Conservation (phyloP, 192 early-diverging fungal genomes). For the Coemansia sp. region DNA sequence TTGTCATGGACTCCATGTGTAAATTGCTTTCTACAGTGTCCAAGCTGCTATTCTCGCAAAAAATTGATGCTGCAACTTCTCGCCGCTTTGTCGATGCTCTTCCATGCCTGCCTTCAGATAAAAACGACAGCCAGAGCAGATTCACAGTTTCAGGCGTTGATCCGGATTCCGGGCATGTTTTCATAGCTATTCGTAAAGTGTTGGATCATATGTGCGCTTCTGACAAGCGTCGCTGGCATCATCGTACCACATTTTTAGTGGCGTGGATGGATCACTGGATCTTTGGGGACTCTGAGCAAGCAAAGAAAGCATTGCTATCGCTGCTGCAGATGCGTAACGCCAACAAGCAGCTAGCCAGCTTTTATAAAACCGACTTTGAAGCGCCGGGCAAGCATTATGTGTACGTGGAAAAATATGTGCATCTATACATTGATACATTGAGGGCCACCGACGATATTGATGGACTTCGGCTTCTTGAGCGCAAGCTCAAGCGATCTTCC, state of each 20-base stretch:
- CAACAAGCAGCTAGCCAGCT: slow-evolving; percentile 43
- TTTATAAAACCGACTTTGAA: slow-evolving; percentile 53
- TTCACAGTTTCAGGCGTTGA: not conserved
- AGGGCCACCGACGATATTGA: slow-evolving; percentile 36
- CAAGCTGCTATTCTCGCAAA: slow-evolving; percentile 22
- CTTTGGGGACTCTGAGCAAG: slow-evolving; percentile 21
- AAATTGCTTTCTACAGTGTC: slow-evolving; percentile 35
- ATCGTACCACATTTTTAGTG: slow-evolving; percentile 32
- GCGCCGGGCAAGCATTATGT: slow-evolving; percentile 49
- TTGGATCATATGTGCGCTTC: slow-evolving; percentile 26
- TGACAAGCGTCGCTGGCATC: slow-evolving; percentile 47
- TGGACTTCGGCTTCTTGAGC: slow-evolving; percentile 27
- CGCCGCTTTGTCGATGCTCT: slow-evolving; percentile 31
- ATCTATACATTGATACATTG: slow-evolving; percentile 33
- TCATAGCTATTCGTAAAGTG: slow-evolving; percentile 16
- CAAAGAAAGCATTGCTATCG: slow-evolving; percentile 36
- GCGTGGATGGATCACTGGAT: slow-evolving; percentile 45
- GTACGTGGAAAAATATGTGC: slow-evolving; percentile 51
- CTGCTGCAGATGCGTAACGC: slow-evolving; percentile 43
- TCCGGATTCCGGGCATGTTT: not conserved
- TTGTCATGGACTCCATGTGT: slow-evolving; percentile 26
- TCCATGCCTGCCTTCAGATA: slow-evolving; percentile 10
- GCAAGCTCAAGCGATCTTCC: slow-evolving; percentile 43
- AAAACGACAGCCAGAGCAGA: not conserved
- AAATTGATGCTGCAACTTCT: slow-evolving; percentile 16